Evolutionary conservation across 768 basidiomycete genomes (phyloP).

Genomic region (Russula olivacea): DNA sequence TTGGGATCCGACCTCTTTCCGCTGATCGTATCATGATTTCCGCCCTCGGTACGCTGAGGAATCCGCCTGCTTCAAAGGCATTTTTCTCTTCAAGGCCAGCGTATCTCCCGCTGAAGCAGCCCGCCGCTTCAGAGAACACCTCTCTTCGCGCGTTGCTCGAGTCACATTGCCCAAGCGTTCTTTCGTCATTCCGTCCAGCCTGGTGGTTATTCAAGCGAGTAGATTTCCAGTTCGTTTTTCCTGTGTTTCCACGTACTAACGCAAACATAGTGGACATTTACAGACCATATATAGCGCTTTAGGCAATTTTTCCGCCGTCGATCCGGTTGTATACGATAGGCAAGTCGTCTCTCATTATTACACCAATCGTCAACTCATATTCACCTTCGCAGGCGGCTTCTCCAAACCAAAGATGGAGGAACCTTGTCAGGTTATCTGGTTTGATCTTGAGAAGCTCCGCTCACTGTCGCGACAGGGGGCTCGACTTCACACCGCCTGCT

Average conservation of each 20-base stretch:
- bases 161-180: conserved; percentile 29
- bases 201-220: conserved; percentile 33
- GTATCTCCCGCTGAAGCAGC: conserved; percentile 21
- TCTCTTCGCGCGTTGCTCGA: conserved; percentile 28
- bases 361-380: not conserved
- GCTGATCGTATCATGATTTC: not conserved
- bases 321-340: conserved; percentile 54
- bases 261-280: conserved; percentile 46
- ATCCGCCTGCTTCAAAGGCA: conserved; percentile 6
- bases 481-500: conserved; percentile 53
- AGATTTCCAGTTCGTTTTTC: not conserved
- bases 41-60: not conserved
- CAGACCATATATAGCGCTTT: conserved; percentile 57
- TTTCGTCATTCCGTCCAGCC: conserved; percentile 29
- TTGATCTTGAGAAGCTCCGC: not conserved
- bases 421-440: conserved; percentile 46
- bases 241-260: not conserved
- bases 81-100: conserved; percentile 27
- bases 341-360: conserved; percentile 24
- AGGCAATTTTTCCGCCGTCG: conserved; percentile 54
- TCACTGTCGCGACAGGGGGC: conserved; percentile 39
- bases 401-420: conserved; percentile 55
- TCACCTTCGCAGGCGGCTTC: conserved; percentile 36
- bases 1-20: not conserved
- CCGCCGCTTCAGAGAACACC: conserved; percentile 12